Percentiles rank a stretch among this genome's conserved stretches.
Conservation (phyloP, 345 rosid genomes). For the Pseudoturritis turrita region DNA sequence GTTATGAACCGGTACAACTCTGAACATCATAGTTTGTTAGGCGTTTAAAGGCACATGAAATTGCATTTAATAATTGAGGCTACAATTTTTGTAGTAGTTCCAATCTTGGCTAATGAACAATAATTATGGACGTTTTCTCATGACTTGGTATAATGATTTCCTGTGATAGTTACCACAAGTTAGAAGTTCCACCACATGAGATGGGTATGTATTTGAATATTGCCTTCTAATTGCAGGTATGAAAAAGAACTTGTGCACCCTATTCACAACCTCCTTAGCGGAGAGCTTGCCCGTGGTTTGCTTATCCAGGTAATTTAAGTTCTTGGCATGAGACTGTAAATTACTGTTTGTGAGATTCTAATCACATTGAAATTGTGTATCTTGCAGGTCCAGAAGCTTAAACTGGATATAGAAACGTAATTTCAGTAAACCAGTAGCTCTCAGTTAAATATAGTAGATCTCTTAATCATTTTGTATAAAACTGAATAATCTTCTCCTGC, state of each 20-base stretch:
- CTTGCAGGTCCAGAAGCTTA: slow-evolving; percentile 94
- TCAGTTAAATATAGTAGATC: slow-evolving; percentile 3
- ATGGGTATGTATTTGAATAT: background rate
- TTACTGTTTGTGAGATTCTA: slow-evolving; percentile 17
- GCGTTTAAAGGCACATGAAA: background rate
- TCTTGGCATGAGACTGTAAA: background rate
- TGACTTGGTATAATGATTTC: background rate
- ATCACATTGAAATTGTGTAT: slow-evolving; percentile 4
- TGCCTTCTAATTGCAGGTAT: slow-evolving; percentile 48
- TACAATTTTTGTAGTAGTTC: background rate
- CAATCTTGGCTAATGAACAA: background rate
- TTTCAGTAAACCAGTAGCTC: slow-evolving; percentile 29
- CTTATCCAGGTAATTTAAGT: slow-evolving; percentile 75
- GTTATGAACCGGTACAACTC: slow-evolving; percentile 74
- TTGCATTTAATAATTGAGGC: background rate
- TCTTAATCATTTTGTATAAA: slow-evolving; percentile 1
- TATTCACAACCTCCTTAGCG: slow-evolving; percentile 74
- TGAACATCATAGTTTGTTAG: slow-evolving; percentile 12
- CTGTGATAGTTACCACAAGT: slow-evolving; percentile 1
- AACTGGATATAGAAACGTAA: slow-evolving; percentile 92
- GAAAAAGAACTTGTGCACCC: slow-evolving; percentile 87
- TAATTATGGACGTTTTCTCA: background rate
- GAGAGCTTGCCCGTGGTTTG: slow-evolving; percentile 96
- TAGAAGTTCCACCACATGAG: background rate
- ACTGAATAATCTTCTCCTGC: slow-evolving; percentile 23